These are phyloP conservation scores for Suillus decipiens DNA, from an alignment of 768 basidiomycete species.

Conservation along the genomic window DNA sequence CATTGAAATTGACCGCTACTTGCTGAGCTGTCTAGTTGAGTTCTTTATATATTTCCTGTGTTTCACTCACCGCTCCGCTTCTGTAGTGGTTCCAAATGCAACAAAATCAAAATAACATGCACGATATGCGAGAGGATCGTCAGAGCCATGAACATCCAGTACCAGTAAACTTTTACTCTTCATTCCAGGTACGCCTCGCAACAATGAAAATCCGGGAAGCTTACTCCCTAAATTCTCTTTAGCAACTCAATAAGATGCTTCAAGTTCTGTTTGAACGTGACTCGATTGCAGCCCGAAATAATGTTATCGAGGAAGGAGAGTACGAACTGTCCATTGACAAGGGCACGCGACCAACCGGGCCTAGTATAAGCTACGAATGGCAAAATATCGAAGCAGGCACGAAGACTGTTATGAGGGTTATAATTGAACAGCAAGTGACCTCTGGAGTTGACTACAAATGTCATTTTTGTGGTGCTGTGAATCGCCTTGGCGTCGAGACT, in stretches of 20 bases:
- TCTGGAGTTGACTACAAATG: conserved; percentile 21
- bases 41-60: background rate
- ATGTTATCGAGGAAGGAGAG: conserved; percentile 25
- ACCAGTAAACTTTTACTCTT: conserved; percentile 25
- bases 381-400: conserved; percentile 27
- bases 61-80: background rate
- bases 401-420: conserved; percentile 28
- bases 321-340: conserved; percentile 29
- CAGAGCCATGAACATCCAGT: conserved; percentile 23
- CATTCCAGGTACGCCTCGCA: conserved; percentile 24
- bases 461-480: conserved; percentile 19
- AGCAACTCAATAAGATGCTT: conserved; percentile 28
- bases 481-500: conserved; percentile 9
- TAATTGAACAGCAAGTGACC: conserved; percentile 22
- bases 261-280: conserved; percentile 19
- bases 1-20: background rate
- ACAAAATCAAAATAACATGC: background rate
- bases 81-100: background rate
- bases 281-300: conserved; percentile 24
- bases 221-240: background rate
- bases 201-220: background rate
- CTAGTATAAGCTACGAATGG: conserved; percentile 25
- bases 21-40: background rate
- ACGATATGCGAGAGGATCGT: conserved; percentile 9
- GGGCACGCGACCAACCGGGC: conserved; percentile 22